Evolutionary conservation across 192 early-diverging fungal genomes (phyloP), one percentile per base, ranked within the genome.

Genomic region (Geranomyces michiganensis): DNA sequence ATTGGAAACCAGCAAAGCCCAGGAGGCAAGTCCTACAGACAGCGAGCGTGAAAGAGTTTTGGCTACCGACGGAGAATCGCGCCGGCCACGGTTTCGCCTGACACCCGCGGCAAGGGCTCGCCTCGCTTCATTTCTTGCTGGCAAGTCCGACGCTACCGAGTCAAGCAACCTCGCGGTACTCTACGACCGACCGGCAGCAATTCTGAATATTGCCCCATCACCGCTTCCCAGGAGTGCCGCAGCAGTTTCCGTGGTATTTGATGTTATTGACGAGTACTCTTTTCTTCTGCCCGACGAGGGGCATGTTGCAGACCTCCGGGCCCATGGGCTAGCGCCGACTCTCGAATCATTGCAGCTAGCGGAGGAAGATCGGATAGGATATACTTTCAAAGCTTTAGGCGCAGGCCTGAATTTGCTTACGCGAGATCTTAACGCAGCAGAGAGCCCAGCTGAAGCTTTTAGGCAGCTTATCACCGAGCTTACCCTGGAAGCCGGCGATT

Each of bases 301-400:
- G 5, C 5, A 3, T 7, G 36, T 26, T 24, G 17, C 3, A 6
- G 51, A 53, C 24, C 24, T 53, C 51, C 51, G 7, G 7, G n/a
- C 19, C n/a, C 51, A 53, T 26, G 51, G 7, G 4, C 24, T 53
- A 4, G n/a, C 58, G 9, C 31, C 58, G 6, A 30, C 58, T 8
- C 64, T 87, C 7, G 58, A 47, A 1, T 13, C 67, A 13, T 71
- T 87, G 12, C 58, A 87, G 13, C 69, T 87, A 7, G 79, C 74
- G 26, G 79, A 84, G 29, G 0, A 1, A 15, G 36, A 27, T 8
- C 48, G 47, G 19, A 84, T 87, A 58, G 85, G 83, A n/a, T 87
- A 84, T 56, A 79, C 81, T 1, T 87, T 73, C 75, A 87, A 87
- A 68, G 78, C 77, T 74, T 46, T 87, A 27, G 85, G 82, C 0